Conservation (phyloP, 345 rosid genomes). For the Punica granatum region DNA sequence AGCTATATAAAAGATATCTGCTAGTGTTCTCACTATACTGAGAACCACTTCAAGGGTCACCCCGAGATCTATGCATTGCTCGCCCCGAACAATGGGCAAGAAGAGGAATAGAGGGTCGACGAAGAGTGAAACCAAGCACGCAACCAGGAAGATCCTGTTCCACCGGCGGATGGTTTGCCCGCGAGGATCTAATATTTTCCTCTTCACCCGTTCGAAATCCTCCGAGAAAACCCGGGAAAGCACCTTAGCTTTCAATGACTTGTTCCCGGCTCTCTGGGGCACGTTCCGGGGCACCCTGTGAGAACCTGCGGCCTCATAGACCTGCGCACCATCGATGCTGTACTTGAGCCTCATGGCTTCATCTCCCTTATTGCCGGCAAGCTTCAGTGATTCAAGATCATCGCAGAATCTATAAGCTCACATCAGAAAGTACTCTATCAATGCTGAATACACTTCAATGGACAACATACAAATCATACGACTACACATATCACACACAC, state of each 20-base stretch:
- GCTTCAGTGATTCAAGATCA: conserved; percentile 38
- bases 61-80: conserved; percentile 53
- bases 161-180: conserved; percentile 53
- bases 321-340: conserved; percentile 19
- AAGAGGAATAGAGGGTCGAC: conserved; percentile 79
- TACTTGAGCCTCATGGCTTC: conserved; percentile 35
- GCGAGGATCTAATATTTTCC: conserved; percentile 68
- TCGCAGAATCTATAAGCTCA: conserved; percentile 43
- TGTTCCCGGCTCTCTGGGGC: conserved; percentile 16
- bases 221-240: conserved; percentile 79
- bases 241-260: conserved; percentile 56
- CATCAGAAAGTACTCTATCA: not conserved
- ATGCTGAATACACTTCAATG: not conserved
- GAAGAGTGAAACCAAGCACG: conserved; percentile 66
- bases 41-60: conserved; percentile 49
- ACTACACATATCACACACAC: conserved; percentile 19
- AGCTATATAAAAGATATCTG: conserved; percentile 63
- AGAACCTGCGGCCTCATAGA: conserved; percentile 20
- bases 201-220: conserved; percentile 57
- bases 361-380: conserved; percentile 19
- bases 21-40: conserved; percentile 52
- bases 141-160: conserved; percentile 64
- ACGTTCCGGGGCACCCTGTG: conserved; percentile 16
- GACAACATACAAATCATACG: not conserved
- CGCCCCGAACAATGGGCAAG: conserved; percentile 42